These are phyloP conservation scores for Euphorbia pulcherrima DNA, from an alignment of 345 rosid species.

Conservation along the genomic window DNA sequence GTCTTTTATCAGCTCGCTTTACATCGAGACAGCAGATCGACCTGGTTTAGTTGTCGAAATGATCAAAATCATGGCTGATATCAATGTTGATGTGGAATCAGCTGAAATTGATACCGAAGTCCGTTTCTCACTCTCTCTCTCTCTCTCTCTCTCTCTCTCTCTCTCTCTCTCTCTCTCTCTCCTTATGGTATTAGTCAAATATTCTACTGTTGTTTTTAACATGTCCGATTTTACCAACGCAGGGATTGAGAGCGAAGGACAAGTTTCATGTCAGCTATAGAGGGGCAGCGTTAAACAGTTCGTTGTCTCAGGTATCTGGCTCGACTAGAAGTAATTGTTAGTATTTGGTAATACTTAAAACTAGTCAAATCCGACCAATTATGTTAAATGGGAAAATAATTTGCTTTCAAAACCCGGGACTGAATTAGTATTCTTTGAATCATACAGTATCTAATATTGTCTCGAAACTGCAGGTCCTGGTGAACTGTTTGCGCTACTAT, in stretches of 20 bases:
- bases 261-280: constrained; percentile 92
- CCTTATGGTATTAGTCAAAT: too few relatives aligned
- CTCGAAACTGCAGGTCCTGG: constrained; percentile 50
- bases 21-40: constrained; percentile 88
- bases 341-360: background rate
- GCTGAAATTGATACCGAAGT: constrained; percentile 97
- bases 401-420: background rate
- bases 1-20: constrained; percentile 61
- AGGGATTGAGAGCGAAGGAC: constrained; percentile 95
- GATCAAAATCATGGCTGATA: constrained; percentile 70
- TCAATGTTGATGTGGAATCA: constrained; percentile 81
- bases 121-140: constrained; percentile 8
- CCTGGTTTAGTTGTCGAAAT: constrained; percentile 91
- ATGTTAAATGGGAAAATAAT: background rate
- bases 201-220: too few relatives aligned
- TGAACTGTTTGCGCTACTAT: constrained; percentile 80
- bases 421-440: background rate
- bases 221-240: too few relatives aligned
- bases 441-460: background rate
- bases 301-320: constrained; percentile 65
- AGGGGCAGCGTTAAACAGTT: constrained; percentile 68
- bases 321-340: background rate
- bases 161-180: constrained; percentile 14
- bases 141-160: background rate
- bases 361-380: background rate